Evolutionary conservation across 345 rosid genomes (phyloP).

Genomic region (Aquilaria malaccensis): DNA sequence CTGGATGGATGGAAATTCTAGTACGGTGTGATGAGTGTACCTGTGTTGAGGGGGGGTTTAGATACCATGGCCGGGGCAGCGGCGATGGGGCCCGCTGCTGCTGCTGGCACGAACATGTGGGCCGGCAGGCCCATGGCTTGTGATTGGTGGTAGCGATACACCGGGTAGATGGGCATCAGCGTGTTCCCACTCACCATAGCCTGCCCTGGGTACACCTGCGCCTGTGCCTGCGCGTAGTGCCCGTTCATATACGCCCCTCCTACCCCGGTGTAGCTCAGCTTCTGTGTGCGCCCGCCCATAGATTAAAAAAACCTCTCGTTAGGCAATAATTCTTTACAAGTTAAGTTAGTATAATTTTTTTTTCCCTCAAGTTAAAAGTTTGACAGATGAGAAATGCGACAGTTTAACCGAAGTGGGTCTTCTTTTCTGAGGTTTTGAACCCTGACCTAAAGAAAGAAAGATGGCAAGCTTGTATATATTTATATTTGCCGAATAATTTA

Average conservation of each 20-base stretch:
- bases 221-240: constrained; percentile 18
- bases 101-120: constrained; percentile 46
- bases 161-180: constrained; percentile 80
- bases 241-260: constrained; percentile 78
- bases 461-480: too few species aligned
- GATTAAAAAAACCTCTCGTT: neutral
- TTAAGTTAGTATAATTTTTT: too few species aligned
- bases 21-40: constrained; percentile 22
- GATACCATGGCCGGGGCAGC: constrained; percentile 40
- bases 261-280: constrained; percentile 36
- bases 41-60: constrained; percentile 56
- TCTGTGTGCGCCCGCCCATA: constrained; percentile 33
- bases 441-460: too few species aligned
- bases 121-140: constrained; percentile 74
- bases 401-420: too few species aligned
- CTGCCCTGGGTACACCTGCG: constrained; percentile 68
- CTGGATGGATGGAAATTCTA: neutral
- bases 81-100: constrained; percentile 34
- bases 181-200: constrained; percentile 58
- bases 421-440: too few species aligned
- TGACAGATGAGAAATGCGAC: too few species aligned
- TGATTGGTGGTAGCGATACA: constrained; percentile 52
- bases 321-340: neutral
- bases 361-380: too few species aligned
- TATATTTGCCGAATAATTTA: too few species aligned